Base-by-base conservation (phyloP, 2,329 filamentous ascomycete genomes). In the Arthrobotrys sphaeroides region DNA sequence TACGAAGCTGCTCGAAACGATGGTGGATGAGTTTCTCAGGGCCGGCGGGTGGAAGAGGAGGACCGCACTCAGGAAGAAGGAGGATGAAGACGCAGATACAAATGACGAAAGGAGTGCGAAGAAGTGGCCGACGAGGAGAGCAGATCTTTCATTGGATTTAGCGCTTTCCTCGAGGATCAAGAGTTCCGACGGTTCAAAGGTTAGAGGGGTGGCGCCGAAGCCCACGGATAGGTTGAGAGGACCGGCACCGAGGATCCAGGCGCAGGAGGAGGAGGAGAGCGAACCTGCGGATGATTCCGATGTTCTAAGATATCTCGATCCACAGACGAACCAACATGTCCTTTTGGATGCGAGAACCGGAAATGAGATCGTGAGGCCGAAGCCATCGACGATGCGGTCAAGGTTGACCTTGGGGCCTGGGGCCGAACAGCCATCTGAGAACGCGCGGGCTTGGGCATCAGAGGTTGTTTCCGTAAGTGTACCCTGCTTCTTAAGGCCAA, bases 21-120 rank as follows among this genome's bases (percentile, higher is more conserved):
- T 73, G 7, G 83, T 86, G 61, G 84, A 86, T 10, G 83, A 84
- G 26, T 81, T 81, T 61, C 28, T 77, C 53, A 33, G 67, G 67
- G 9, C 78, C 73, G 47, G 74, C 40, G n/a, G 79, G 55, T 73
- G 53, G 78, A 80, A 80, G 70, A 78, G 60, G 78, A 81, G 13
- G 81, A 82, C 38, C 81, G 83, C 33, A 18, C 16, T n/a, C 4
- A 61, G 10, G 18, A 73, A 22, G 20, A 60, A 42, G 12, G 20
- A 10, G 5, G 62, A 45, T 22, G 51, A 55, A 38, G 7, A 4
- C 12, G 26, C 20, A 2, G 24, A 18, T 3, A n/a, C 16, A 13
- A 40, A 13, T 40, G 36, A n/a, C 12, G 4, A 40, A n/a, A n/a
- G 5, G 5, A 18, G 2, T 4, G 1, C 28, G 2, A 53, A 53